phyloP scores from a whole-genome alignment of 1,139 yeast genomes.

The Zygoascus sp. region DNA sequence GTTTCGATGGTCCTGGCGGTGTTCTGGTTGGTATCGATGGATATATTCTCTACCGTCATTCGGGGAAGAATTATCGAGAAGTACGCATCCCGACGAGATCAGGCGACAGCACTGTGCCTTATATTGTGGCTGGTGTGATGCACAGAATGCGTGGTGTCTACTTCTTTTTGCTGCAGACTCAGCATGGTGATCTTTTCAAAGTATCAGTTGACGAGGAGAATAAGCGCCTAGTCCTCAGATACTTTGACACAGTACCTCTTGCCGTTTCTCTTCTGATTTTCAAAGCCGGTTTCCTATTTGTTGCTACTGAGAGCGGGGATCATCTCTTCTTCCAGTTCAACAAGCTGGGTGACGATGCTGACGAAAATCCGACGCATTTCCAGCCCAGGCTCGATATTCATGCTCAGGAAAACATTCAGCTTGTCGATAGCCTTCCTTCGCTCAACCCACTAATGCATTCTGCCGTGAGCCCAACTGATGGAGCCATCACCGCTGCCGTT shows the following conservation, averaged over 20 bases:
- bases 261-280: slow-evolving; percentile 55
- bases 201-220: slow-evolving; percentile 43
- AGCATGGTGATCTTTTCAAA: slow-evolving; percentile 75
- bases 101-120: slow-evolving; percentile 29
- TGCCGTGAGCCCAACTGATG: slow-evolving; percentile 34
- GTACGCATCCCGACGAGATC: slow-evolving; percentile 24
- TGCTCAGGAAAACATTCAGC: slow-evolving; percentile 53
- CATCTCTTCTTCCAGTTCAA: slow-evolving; percentile 72
- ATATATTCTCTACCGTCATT: slow-evolving; percentile 44
- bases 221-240: slow-evolving; percentile 43
- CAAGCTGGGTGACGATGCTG: slow-evolving; percentile 58
- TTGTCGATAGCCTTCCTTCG: slow-evolving; percentile 50
- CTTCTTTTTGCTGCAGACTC: slow-evolving; percentile 68
- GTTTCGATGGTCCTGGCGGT: slow-evolving; percentile 58
- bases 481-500: slow-evolving; percentile 37
- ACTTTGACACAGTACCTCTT: slow-evolving; percentile 72
- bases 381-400: slow-evolving; percentile 11
- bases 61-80: slow-evolving; percentile 33
- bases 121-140: slow-evolving; percentile 53
- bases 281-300: slow-evolving; percentile 71
- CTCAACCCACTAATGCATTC: slow-evolving; percentile 58
- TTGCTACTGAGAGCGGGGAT: slow-evolving; percentile 59
- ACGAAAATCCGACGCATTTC: slow-evolving; percentile 23
- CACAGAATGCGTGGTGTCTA: slow-evolving; percentile 49
- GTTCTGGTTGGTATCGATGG: slow-evolving; percentile 49